A percentile compares a stretch with the other conserved stretches of the same genome.
Evolutionary conservation across 805 yeast species (phyloP).

Genomic region (Wickerhamomyces alni): DNA sequence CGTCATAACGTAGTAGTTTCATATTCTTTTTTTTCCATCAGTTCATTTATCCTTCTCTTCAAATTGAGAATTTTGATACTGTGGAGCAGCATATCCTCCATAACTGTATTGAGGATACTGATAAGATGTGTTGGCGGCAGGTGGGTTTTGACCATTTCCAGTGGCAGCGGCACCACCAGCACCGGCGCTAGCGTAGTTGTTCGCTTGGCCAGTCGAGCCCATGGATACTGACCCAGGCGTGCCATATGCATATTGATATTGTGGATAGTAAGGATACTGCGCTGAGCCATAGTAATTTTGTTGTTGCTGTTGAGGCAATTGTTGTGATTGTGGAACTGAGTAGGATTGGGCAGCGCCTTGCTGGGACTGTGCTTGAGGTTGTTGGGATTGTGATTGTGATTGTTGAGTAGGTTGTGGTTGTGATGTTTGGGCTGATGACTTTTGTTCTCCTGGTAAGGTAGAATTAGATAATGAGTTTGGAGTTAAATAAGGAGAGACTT

Average conservation of each 20-base stretch:
- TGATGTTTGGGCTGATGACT: constrained; percentile 2
- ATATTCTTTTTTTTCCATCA: too few relatives aligned
- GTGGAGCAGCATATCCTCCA: constrained; percentile 22
- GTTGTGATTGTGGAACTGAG: background rate
- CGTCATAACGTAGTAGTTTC: too few relatives aligned
- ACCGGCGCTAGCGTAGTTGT: background rate
- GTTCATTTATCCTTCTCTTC: constrained; percentile 19
- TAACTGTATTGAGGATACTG: constrained; percentile 19
- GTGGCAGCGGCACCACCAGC: too few relatives aligned
- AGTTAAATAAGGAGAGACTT: constrained; percentile 19
- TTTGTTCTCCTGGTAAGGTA: constrained; percentile 8
- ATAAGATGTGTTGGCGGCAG: constrained; percentile 3
- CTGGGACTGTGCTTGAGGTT: constrained; percentile 7
- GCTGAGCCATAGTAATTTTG: constrained; percentile 1
- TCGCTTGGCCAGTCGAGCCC: constrained; percentile 1
- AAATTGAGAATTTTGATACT: constrained; percentile 18
- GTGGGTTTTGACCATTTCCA: background rate
- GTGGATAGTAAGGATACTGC: constrained; percentile 11
- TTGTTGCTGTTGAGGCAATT: background rate
- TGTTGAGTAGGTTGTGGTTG: background rate
- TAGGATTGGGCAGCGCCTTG: constrained; percentile 1
- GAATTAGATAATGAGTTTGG: constrained; percentile 18
- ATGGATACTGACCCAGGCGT: constrained; percentile 5
- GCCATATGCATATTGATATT: constrained; percentile 5
- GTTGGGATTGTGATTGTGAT: background rate